These are phyloP conservation scores for Collybiopsis luxurians DNA, from an alignment of 768 basidiomycete genomes.

Conservation along the genomic window DNA sequence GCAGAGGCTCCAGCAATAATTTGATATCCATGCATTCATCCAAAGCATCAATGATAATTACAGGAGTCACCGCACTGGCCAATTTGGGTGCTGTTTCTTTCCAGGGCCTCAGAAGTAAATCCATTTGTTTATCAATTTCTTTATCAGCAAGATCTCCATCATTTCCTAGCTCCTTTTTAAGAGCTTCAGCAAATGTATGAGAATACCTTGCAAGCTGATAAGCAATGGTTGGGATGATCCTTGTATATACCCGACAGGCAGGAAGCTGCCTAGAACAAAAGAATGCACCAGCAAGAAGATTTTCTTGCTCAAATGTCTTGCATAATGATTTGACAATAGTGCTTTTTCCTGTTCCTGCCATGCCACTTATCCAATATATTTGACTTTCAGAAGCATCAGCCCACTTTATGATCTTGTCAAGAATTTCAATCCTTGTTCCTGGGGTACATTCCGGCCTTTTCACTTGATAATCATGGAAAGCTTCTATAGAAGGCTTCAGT, in stretches of 20 bases:
- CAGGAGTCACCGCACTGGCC: not conserved
- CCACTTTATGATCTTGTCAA: no score
- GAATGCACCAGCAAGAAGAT: not conserved
- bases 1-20: not conserved
- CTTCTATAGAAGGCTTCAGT: no score
- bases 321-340: conserved; percentile 1
- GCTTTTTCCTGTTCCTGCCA: conserved; percentile 4
- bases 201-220: not conserved
- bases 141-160: not conserved
- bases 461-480: no score
- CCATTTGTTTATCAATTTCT: not conserved
- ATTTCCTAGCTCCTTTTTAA: not conserved
- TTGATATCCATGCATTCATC: not conserved
- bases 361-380: conserved; percentile 2
- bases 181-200: not conserved
- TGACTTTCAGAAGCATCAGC: no score
- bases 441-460: no score
- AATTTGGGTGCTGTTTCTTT: no score
- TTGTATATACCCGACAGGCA: not conserved
- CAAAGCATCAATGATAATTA: conserved; percentile 3
- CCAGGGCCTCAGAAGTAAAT: not conserved
- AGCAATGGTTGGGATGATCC: conserved; percentile 5
- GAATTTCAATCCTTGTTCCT: no score
- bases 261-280: conserved; percentile 8
- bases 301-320: not conserved